Conservation (phyloP, 768 basidiomycete species). For the Lentinula detonsa region DNA sequence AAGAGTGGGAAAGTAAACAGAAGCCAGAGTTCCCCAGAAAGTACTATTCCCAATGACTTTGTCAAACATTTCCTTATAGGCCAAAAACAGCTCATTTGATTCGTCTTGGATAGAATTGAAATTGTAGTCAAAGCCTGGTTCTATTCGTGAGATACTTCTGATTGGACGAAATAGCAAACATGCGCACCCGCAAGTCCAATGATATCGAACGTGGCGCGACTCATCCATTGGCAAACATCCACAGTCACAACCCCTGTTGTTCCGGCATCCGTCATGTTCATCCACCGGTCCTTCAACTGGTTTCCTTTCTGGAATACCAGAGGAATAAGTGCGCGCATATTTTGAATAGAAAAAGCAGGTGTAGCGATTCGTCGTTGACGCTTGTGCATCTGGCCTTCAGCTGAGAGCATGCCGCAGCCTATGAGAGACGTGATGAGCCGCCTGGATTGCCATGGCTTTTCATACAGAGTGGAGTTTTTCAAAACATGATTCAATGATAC, state of each 20-base stretch:
- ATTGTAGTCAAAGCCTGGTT: constrained; percentile 74
- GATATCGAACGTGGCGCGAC: constrained; percentile 83
- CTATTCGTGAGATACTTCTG: not conserved
- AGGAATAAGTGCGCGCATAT: constrained; percentile 65
- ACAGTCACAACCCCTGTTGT: constrained; percentile 31
- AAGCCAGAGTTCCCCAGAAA: constrained; percentile 37
- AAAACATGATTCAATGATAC: constrained; percentile 68
- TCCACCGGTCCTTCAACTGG: constrained; percentile 59
- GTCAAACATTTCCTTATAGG: constrained; percentile 85
- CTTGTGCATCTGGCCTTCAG: constrained; percentile 73
- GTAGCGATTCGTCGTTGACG: constrained; percentile 74
- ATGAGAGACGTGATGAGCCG: constrained; percentile 70
- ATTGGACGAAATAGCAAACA: not conserved
- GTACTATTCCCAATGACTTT: constrained; percentile 55
- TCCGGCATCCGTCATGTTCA: constrained; percentile 33
- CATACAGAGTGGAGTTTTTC: constrained; percentile 64
- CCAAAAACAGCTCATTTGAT: constrained; percentile 69
- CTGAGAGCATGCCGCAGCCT: constrained; percentile 77
- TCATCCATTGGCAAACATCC: constrained; percentile 79
- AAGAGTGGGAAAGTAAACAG: constrained; percentile 54
- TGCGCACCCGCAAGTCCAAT: constrained; percentile 79
- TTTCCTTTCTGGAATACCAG: constrained; percentile 65
- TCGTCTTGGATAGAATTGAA: constrained; percentile 82
- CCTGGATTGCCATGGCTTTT: constrained; percentile 82
- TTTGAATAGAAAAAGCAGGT: constrained; percentile 78